Evolutionary conservation across 2,329 filamentous ascomycete genomes (phyloP), one percentile per base, ranked within the genome.

Genomic region (Trichoderma brevicompactum): DNA sequence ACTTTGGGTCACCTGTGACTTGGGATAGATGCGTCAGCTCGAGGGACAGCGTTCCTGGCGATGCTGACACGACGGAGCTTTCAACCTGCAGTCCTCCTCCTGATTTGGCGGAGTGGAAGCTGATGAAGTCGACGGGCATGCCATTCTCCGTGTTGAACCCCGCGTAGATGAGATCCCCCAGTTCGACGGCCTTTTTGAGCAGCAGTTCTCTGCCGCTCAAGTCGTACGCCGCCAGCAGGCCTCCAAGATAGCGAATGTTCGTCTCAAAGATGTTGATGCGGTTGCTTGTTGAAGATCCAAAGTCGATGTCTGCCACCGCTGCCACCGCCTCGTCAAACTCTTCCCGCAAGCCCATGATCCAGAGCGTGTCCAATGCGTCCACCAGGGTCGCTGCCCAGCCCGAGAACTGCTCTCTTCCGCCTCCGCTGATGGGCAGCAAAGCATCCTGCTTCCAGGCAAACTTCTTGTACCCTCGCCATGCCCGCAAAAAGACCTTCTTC

Each of bases 1-100:
- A 94, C 71, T 90, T 92, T 17, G 84, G 77, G 67, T 93, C 83
- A 36, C 86, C 87, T 0, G 91, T 93, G 66, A 94, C 77, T 74
- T 93, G 90, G 2, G 89, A 89, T 55, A 94, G 78, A 15, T 89
- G 83, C 13, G 89, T 91, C 74, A 93, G 88, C 71, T 94, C 91
- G 65, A 94, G 77, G 1, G 86, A 89, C 56, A 93, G 79, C 5
- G 89, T 91, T 6, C 90, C 91, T 1, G 81, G 78, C 6, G 79
- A 79, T 7, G 81, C 81, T 3, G 80, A 78, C 13, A 81, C 79
- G 5, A 83, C 80, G 1, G 65, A 70, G 0, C 36, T 17, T 65
- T 82, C 79, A 0, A 78, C 69, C 0, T 61, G 41, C 10, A 80
- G 68, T 0, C 75, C 76, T 0, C 71, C 63, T 5, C 79, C 79